phyloP scores from a whole-genome alignment of 257 asterid genomes.

The Lithospermum erythrorhizon region DNA sequence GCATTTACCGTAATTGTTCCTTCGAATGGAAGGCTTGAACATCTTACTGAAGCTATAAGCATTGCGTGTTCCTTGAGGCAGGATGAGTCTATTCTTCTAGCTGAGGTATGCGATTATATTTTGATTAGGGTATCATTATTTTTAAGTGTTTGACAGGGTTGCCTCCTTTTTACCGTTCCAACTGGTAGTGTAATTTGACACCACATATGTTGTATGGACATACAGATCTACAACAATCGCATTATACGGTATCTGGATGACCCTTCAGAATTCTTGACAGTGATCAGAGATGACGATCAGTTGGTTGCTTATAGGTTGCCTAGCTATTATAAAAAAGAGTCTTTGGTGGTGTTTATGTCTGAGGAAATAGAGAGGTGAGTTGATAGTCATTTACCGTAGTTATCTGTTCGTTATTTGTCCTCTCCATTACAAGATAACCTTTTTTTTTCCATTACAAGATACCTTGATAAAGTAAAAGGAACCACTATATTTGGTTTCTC shows the following conservation, averaged over 20 bases:
- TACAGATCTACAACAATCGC: conserved; percentile 72
- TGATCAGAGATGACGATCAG: conserved; percentile 79
- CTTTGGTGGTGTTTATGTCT: conserved; percentile 70
- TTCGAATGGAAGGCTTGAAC: conserved; percentile 74
- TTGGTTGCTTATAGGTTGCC: conserved; percentile 74
- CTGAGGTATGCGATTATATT: conserved; percentile 59
- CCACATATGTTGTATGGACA: conserved; percentile 16
- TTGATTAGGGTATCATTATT: neutral
- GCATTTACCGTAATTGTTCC: conserved; percentile 65
- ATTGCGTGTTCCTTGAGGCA: conserved; percentile 57
- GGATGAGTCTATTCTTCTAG: conserved; percentile 66
- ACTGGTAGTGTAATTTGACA: conserved; percentile 9
- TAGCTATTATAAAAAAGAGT: conserved; percentile 36
- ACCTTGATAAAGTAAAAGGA: no score
- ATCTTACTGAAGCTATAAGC: conserved; percentile 65
- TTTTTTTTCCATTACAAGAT: no score
- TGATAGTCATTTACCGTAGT: no score
- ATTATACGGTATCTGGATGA: conserved; percentile 75
- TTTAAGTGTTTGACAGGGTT: no score
- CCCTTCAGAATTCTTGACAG: conserved; percentile 58
- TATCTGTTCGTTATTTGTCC: no score
- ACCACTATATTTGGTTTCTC: neutral
- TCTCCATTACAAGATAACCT: no score
- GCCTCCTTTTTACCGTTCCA: no score
- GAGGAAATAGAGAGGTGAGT: conserved; percentile 78